Conservation (phyloP, 2,329 filamentous ascomycete genomes). For the Neodidymelliopsis sp. region DNA sequence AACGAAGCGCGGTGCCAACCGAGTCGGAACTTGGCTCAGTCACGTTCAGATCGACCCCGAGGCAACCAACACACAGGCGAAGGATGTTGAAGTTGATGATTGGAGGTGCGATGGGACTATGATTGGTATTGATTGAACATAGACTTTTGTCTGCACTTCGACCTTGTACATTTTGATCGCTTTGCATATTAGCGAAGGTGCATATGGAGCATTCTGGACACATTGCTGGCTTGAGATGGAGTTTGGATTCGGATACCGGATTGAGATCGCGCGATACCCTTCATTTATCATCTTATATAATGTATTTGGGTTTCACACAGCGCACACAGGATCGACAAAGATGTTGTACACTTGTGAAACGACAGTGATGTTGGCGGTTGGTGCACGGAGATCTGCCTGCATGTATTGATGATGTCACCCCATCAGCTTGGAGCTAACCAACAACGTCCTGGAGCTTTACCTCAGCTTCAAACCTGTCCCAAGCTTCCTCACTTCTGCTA, state of each 20-base stretch:
- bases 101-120: constrained; percentile 47
- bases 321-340: constrained; percentile 2
- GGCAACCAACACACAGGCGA: constrained; percentile 43
- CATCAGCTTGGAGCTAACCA: background rate
- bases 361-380: constrained; percentile 8
- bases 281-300: constrained; percentile 5
- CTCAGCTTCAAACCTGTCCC: background rate
- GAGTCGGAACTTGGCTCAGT: constrained; percentile 50
- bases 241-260: background rate
- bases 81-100: constrained; percentile 46
- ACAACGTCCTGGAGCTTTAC: background rate
- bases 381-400: constrained; percentile 1
- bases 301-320: background rate
- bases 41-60: constrained; percentile 48
- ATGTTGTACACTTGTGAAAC: constrained; percentile 2
- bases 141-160: constrained; percentile 11
- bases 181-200: constrained; percentile 18
- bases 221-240: constrained; percentile 6
- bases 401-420: constrained; percentile 14
- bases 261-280: constrained; percentile 16
- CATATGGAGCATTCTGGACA: constrained; percentile 14
- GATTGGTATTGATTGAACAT: constrained; percentile 44
- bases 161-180: constrained; percentile 12
- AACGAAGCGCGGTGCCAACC: constrained; percentile 43
- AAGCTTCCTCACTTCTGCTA: background rate